Percentiles rank a stretch among this genome's conserved stretches.
Evolutionary conservation across 371 early-diverging fungal species (phyloP).

Genomic region (Catenaria anguillulae): DNA sequence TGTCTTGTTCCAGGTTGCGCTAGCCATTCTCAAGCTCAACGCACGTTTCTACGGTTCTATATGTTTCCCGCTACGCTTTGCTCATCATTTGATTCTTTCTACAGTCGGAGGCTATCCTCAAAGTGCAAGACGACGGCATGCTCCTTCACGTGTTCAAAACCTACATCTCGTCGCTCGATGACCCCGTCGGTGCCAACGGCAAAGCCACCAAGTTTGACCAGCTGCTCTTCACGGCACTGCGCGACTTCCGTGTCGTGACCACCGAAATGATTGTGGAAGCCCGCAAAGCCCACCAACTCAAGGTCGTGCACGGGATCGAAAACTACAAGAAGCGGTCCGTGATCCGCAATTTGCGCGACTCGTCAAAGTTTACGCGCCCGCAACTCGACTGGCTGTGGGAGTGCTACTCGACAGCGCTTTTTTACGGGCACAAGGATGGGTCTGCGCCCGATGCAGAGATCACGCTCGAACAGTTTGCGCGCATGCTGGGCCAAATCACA

Average conservation of each 20-base stretch:
- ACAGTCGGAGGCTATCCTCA: slow-evolving; percentile 52
- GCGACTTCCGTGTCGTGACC: slow-evolving; percentile 74
- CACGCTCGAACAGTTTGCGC: slow-evolving; percentile 21
- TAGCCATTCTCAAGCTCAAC: slow-evolving; percentile 83
- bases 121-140: slow-evolving; percentile 78
- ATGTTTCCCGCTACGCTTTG: no score
- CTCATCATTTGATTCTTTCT: background rate
- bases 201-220: slow-evolving; percentile 64
- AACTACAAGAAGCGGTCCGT: slow-evolving; percentile 78
- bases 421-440: slow-evolving; percentile 35
- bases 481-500: slow-evolving; percentile 22
- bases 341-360: slow-evolving; percentile 59
- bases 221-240: slow-evolving; percentile 75
- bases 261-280: slow-evolving; percentile 61
- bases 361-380: slow-evolving; percentile 62
- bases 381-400: slow-evolving; percentile 77
- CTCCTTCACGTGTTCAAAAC: slow-evolving; percentile 64
- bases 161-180: slow-evolving; percentile 53
- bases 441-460: slow-evolving; percentile 17
- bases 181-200: slow-evolving; percentile 41
- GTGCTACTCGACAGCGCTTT: slow-evolving; percentile 66
- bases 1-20: slow-evolving; percentile 79
- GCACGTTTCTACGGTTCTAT: slow-evolving; percentile 16
- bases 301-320: slow-evolving; percentile 89
- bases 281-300: slow-evolving; percentile 74